These are phyloP conservation scores for Rhododendron ovatum DNA, from an alignment of 148 eudicot species.

Conservation along the genomic window DNA sequence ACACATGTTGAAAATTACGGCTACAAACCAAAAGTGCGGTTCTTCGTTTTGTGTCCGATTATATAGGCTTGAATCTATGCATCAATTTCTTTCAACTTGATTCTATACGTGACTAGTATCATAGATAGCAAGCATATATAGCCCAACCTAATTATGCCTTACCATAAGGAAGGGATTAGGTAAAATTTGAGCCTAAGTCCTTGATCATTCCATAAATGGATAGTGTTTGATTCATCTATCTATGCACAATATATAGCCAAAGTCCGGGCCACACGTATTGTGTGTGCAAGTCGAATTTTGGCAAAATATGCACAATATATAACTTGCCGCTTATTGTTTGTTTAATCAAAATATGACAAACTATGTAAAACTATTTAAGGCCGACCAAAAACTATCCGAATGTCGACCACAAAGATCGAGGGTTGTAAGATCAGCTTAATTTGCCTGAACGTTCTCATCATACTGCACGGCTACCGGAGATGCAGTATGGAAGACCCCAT, in stretches of 20 bases:
- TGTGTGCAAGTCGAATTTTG: too few species aligned
- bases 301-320: too few species aligned
- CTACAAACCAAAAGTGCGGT: background rate
- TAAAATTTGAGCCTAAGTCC: background rate
- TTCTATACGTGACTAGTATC: background rate
- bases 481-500: slow-evolving; percentile 91
- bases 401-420: slow-evolving; percentile 20
- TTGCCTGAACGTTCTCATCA: slow-evolving; percentile 68
- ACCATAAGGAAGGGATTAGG: background rate
- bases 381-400: background rate
- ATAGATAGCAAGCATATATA: background rate
- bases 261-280: too few species aligned
- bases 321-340: too few species aligned
- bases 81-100: too few species aligned
- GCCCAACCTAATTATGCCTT: background rate
- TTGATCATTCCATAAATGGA: background rate
- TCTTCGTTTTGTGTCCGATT: background rate
- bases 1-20: background rate
- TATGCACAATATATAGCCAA: too few species aligned
- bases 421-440: background rate
- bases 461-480: slow-evolving; percentile 68
- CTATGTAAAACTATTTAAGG: background rate
- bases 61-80: too few species aligned
- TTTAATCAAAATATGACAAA: too few species aligned
- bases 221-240: background rate